Base-by-base conservation (phyloP, 2,329 filamentous ascomycete species). In the Alternaria longipes region DNA sequence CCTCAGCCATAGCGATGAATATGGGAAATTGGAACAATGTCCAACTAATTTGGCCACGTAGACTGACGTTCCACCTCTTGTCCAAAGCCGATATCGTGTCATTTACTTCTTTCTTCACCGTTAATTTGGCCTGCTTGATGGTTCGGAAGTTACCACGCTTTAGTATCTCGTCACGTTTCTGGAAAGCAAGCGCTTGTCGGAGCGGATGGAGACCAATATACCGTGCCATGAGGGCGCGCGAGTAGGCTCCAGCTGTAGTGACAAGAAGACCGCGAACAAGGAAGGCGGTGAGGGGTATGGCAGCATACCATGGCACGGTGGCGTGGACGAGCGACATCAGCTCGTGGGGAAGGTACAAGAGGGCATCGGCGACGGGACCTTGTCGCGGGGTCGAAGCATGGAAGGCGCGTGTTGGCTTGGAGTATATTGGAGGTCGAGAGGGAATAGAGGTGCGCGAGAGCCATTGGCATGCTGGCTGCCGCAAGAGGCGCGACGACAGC, bases 271-370 rank as follows among this genome's bases (percentile, higher is more conserved):
- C 78, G 49, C 86, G 84, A 3, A 87, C 78, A 16, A 83, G 51
- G 41, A 88, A 69, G 4, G 86, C 86, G 4, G 84, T 81, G 54
- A 87, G 74, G 5, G 86, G 86, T 42, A 89, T 82, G 20, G 84
- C 83, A 12, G 80, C 78, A 8, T 77, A 83, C 86, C 86, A 89
- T 56, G 86, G 80, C 3, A 88, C 77, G 44, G 80, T 78, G 16
- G 79, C 81, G 69, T 88, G 85, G 78, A 93, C 67, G 26, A 78
- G 67, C 56, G 83, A 77, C 54, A 87, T 78, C 59, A 84, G 70
- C 51, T 75, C 73, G 64, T 85, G 81, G 3, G 84, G 81, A 30
- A 78, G 68, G 44, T 78, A 74, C 46, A 85, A 67, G 41, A 81
- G 68, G 55, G 80, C 74, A 62, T 83, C 80, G 63, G 85, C 66